Conservation (phyloP, 257 asterid genomes). For the Solanum tacnaense region DNA sequence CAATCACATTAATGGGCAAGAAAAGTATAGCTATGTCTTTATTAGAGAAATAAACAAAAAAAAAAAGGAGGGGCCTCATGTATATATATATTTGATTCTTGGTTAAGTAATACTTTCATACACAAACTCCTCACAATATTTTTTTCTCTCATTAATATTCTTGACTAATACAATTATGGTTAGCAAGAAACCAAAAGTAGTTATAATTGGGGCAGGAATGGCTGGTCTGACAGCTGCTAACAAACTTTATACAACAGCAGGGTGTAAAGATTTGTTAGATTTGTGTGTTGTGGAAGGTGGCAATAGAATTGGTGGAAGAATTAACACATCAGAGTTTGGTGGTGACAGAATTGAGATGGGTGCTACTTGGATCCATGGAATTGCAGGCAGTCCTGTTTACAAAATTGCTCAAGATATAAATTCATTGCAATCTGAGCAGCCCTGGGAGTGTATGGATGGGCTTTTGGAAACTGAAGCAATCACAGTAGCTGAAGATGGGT, state of each 20-base stretch:
- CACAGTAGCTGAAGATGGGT: conserved; percentile 71
- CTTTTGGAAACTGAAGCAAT: conserved; percentile 30
- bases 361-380: conserved; percentile 97
- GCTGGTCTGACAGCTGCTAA: conserved; percentile 88
- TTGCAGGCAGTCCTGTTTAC: conserved; percentile 66
- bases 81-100: conserved; percentile 16
- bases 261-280: conserved; percentile 34
- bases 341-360: conserved; percentile 86
- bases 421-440: conserved; percentile 40
- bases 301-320: conserved; percentile 67
- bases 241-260: conserved; percentile 41
- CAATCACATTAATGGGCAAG: not conserved
- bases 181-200: conserved; percentile 52
- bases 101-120: not conserved
- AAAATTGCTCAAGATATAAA: conserved; percentile 40
- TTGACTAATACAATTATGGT: conserved; percentile 25
- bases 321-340: conserved; percentile 50
- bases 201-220: conserved; percentile 92
- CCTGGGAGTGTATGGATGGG: conserved; percentile 93
- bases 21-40: conserved; percentile 20
- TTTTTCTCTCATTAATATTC: not conserved
- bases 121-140: not conserved
- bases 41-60: not conserved
- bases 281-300: conserved; percentile 67
- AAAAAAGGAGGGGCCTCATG: not conserved